Conservation (phyloP, 495 filamentous ascomycete genomes). For the Penicillium alfredii region DNA sequence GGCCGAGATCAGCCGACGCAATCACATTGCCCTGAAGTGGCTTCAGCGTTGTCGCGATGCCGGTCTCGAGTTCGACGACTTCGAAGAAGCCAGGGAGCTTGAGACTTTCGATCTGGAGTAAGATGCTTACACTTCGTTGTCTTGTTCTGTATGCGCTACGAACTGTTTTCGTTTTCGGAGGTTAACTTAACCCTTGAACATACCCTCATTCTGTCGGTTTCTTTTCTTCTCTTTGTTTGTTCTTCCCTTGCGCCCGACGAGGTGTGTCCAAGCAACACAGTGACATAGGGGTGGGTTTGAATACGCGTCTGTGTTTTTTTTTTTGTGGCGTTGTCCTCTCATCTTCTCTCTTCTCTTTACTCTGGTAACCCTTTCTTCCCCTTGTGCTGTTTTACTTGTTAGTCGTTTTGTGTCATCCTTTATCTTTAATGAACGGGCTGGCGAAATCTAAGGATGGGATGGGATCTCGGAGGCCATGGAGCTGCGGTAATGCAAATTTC, state of each 20-base stretch:
- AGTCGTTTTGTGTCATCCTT: conserved; percentile 13
- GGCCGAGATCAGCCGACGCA: conserved; percentile 58
- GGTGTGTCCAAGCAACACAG: no score
- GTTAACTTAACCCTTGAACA: conserved; percentile 20
- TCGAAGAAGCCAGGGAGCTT: conserved; percentile 39
- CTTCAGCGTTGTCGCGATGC: conserved; percentile 74
- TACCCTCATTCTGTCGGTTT: conserved; percentile 19
- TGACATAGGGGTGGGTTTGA: no score
- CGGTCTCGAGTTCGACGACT: conserved; percentile 55
- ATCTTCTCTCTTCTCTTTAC: no score
- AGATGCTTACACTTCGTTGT: conserved; percentile 5
- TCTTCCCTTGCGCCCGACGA: no score
- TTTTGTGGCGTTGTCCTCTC: no score
- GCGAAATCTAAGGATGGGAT: conserved; percentile 34
- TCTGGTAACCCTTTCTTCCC: no score
- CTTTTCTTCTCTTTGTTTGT: no score
- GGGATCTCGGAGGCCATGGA: conserved; percentile 23
- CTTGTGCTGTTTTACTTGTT: conserved; percentile 3
- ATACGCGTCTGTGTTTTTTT: no score
- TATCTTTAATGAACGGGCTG: conserved; percentile 31
- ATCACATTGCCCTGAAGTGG: conserved; percentile 56
- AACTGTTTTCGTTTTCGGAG: conserved; percentile 18
- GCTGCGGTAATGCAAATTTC: conserved; percentile 26
- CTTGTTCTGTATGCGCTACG: conserved; percentile 27
- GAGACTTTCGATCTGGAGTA: conserved; percentile 38